phyloP scores from a whole-genome alignment of 139 green algal species.

The Pseudopediastrum boryanum region DNA sequence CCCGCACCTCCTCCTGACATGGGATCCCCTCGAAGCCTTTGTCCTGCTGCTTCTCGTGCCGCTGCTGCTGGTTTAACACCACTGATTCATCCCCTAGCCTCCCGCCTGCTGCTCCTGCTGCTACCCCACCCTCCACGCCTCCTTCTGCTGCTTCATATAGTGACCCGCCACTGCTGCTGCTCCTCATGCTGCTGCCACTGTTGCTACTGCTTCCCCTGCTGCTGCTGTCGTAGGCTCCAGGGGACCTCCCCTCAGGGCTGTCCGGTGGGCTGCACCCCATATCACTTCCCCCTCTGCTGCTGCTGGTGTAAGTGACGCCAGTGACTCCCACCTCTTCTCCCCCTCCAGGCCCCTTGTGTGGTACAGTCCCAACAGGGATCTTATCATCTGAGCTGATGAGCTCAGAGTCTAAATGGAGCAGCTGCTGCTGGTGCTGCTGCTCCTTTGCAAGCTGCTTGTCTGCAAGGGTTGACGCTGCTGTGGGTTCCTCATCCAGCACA shows the following conservation, averaged over 20 bases:
- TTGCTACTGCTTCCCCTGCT: not conserved
- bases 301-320: not conserved
- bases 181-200: not conserved
- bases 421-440: too few relatives aligned
- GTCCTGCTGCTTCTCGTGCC: conserved; percentile 6
- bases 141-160: conserved; percentile 17
- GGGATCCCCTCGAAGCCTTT: not conserved
- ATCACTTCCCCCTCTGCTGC: conserved; percentile 14
- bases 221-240: not conserved
- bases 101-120: not conserved
- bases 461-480: conserved; percentile 23
- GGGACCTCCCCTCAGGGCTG: not conserved
- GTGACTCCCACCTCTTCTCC: not conserved
- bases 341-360: too few relatives aligned
- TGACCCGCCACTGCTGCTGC: not conserved
- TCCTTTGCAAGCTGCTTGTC: too few relatives aligned
- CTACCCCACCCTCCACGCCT: not conserved
- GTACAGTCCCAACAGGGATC: too few relatives aligned
- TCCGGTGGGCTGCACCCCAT: not conserved
- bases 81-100: too few relatives aligned
- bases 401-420: too few relatives aligned
- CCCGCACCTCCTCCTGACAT: not conserved
- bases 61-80: not conserved
- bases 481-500: conserved; percentile 11
- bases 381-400: too few relatives aligned